A percentile compares a stretch with the other conserved stretches of the same genome.
These are phyloP conservation scores for Rhizopus sp. DNA, from an alignment of 371 early-diverging fungal genomes.

Conservation along the genomic window DNA sequence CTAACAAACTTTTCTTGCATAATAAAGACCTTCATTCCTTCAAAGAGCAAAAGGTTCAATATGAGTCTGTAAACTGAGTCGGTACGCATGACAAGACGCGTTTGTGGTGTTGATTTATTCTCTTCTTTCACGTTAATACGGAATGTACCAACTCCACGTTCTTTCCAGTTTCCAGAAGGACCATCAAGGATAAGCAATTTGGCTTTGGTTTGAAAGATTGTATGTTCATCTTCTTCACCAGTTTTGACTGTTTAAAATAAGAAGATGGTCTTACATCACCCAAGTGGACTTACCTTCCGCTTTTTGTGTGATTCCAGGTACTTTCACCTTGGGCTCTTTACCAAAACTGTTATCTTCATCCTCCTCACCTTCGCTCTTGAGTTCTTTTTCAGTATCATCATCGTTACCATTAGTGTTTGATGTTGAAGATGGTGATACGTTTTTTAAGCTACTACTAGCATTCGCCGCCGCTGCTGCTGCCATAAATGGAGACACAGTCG, in stretches of 20 bases:
- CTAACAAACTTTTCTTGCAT: constrained; percentile 63
- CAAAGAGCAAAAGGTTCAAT: constrained; percentile 56
- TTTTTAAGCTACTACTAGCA: constrained; percentile 4
- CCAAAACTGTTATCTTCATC: constrained; percentile 23
- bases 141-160: constrained; percentile 51
- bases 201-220: constrained; percentile 47
- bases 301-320: constrained; percentile 27
- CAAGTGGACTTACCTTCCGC: constrained; percentile 10
- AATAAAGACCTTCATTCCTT: constrained; percentile 54
- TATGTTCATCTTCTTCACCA: constrained; percentile 55
- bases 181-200: constrained; percentile 48
- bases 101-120: constrained; percentile 11
- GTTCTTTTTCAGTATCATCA: constrained; percentile 9
- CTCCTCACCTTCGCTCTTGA: background rate
- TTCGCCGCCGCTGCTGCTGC: constrained; percentile 29
- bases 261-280: background rate
- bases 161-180: constrained; percentile 40
- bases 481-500: constrained; percentile 44
- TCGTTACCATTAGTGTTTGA: constrained; percentile 5
- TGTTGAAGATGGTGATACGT: constrained; percentile 23
- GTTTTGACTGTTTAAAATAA: constrained; percentile 34
- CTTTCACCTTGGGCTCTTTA: constrained; percentile 26
- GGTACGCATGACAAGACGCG: constrained; percentile 64
- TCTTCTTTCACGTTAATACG: constrained; percentile 40
- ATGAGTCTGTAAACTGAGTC: constrained; percentile 63